Conservation (phyloP, 2,329 filamentous ascomycete genomes). For the Hymenoscyphus infarciens region DNA sequence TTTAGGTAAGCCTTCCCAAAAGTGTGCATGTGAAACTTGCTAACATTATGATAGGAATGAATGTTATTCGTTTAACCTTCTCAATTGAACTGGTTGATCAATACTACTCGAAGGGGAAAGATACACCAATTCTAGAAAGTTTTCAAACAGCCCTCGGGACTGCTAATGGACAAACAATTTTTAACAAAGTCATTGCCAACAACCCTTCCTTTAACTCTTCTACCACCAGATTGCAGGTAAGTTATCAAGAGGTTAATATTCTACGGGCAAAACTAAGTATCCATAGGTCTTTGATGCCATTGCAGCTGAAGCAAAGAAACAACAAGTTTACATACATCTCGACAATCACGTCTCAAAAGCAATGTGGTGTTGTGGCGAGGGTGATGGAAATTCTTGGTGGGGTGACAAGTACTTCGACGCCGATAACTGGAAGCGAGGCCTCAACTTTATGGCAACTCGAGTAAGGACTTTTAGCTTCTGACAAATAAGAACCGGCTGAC, state of each 20-base stretch:
- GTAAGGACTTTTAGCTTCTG: constrained; percentile 38
- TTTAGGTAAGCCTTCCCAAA: constrained; percentile 38
- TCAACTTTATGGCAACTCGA: constrained; percentile 56
- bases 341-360: constrained; percentile 59
- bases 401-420: constrained; percentile 54
- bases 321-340: constrained; percentile 52
- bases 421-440: constrained; percentile 55
- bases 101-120: constrained; percentile 46
- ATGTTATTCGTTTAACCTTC: constrained; percentile 57
- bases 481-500: not conserved
- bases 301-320: constrained; percentile 50
- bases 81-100: constrained; percentile 60
- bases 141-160: constrained; percentile 45
- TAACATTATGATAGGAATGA: constrained; percentile 29
- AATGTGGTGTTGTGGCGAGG: constrained; percentile 52
- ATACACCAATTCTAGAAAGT: constrained; percentile 43
- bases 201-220: constrained; percentile 52
- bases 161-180: constrained; percentile 49
- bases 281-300: constrained; percentile 54
- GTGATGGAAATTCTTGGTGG: constrained; percentile 56
- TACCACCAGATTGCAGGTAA: constrained; percentile 47
- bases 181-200: constrained; percentile 48
- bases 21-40: not conserved
- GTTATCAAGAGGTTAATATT: not conserved
- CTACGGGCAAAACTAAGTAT: not conserved